Conservation (phyloP, 441 rosid species). For the Corymbia calophylla region DNA sequence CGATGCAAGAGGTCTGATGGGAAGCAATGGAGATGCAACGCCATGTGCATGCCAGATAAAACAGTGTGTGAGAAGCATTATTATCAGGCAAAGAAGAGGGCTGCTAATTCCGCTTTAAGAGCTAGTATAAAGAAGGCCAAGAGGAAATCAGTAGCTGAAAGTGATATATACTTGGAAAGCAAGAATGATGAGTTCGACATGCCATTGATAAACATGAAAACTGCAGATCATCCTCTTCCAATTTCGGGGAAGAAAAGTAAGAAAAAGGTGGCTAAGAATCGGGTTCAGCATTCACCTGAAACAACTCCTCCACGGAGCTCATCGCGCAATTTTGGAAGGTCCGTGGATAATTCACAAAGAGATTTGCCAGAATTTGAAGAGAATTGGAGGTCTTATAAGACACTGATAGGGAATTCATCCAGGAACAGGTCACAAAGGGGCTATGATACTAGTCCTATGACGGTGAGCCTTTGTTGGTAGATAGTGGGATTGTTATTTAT, state of each 20-base stretch:
- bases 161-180: slow-evolving; percentile 58
- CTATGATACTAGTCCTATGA: slow-evolving; percentile 36
- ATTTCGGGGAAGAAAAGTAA: slow-evolving; percentile 35
- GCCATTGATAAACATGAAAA: slow-evolving; percentile 28
- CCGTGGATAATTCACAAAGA: slow-evolving; percentile 40
- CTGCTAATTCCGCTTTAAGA: slow-evolving; percentile 84
- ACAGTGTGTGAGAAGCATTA: slow-evolving; percentile 96
- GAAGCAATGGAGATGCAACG: slow-evolving; percentile 98
- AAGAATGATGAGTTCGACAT: slow-evolving; percentile 53
- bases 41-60: slow-evolving; percentile 95
- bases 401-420: slow-evolving; percentile 47
- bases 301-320: slow-evolving; percentile 41
- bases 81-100: slow-evolving; percentile 88
- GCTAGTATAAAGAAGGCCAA: slow-evolving; percentile 82
- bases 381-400: slow-evolving; percentile 46
- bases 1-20: slow-evolving; percentile 99
- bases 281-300: slow-evolving; percentile 49
- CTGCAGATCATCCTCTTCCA: slow-evolving; percentile 27
- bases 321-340: slow-evolving; percentile 27
- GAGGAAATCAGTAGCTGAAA: slow-evolving; percentile 51
- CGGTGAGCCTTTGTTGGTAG: slow-evolving; percentile 24
- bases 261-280: slow-evolving; percentile 37
- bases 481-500: background rate
- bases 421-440: slow-evolving; percentile 48
- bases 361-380: slow-evolving; percentile 55